Base-by-base conservation (phyloP, 2,329 filamentous ascomycete genomes). In the Cercospora sojina region DNA sequence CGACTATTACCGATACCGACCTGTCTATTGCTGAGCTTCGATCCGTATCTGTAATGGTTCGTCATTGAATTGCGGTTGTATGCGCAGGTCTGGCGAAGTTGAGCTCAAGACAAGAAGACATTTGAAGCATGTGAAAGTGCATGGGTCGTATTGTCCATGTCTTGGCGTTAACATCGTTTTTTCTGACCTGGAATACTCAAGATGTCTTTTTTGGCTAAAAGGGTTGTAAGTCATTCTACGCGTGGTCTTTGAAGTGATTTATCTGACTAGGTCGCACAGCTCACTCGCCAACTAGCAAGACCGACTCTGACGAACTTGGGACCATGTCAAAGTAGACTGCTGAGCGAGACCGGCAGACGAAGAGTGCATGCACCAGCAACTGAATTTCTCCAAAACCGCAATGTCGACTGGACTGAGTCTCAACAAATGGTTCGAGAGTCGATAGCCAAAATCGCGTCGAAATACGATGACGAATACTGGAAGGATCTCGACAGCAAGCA, bases 381-480 rank as follows among this genome's bases (percentile, higher is more conserved):
- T 16, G 74, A 76, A 64, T 75, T 74, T 43, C 65, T 76, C 3
- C 74, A 73, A 25, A 68, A 64, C n/a, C 70, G 73, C 57, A 73
- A 71, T 55, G 64, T 78, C 3, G 80, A 80, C 68, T 77, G 79
- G 64, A 80, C 75, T 2, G 78, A 80, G 18, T 78, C 78, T 2
- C 80, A 82, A 72, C 69, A 75, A 23, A 77, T 76, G 1, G 80
- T 84, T 5, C 80, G 81, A 38, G 78, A 80, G 62, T 76, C 80
- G 3, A 81, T 83, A 47, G 69, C 76, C 23, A 82, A 81, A 63
- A 80, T 83, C 53, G 82, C 80, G 70, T 72, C 77, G 12, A 71
- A 76, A 27, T 83, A 80, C 66, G 74, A 79, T 3, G 79, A 82
- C 29, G 68, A 68, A 16, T 83, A 83, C 74, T 83, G 81, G 81